Base-by-base conservation (phyloP, 306 rosid species). In the Quillaja saponaria region DNA sequence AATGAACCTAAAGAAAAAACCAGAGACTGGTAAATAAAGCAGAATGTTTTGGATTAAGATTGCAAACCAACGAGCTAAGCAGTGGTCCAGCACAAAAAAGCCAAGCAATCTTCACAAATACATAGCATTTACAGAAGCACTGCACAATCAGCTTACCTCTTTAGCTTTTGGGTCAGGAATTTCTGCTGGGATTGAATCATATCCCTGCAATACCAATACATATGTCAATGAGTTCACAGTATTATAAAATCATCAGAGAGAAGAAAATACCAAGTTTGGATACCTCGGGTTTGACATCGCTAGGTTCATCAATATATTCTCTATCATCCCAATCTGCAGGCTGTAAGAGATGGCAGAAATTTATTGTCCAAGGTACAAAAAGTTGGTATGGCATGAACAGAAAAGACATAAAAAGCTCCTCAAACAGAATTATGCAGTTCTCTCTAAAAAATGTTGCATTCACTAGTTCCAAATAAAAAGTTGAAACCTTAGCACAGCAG, bases 101-200 rank as follows among this genome's bases (percentile, higher is more conserved):
- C 40, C 10, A 68, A 21, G 41, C 58, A 48, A 25, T 61, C 38
- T 45, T 17, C 7, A 49, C 34, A 66, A n/a, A n/a, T n/a, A n/a
- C n/a, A n/a, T 16, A 44, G 55, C 50, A 38, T 54, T 45, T 49
- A 15, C 17, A 37, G 34, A 35, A 63, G 34, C 34, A 6, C 33
- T 42, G 34, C 54, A 62, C 1, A 28, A 53, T 46, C 14, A 71
- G 70, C 95, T 58, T 69, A 90, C 97, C 95, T 87, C 61, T 80
- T 87, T 87, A 49, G 95, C 97, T 15, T 76, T 83, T 38, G 91
- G 96, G 47, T 89, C 97, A 64, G 91, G 91, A 75, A 94, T 83
- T 81, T 94, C 95, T 46, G 45, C 63, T 34, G 96, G 96, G 76
- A 87, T 80, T 54, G 99, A 94, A 75, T 89, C 96, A 52, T 94